Percentiles rank a stretch among this genome's conserved stretches.
phyloP scores from a whole-genome alignment of 345 rosid genomes.

The Hibiscus trionum region DNA sequence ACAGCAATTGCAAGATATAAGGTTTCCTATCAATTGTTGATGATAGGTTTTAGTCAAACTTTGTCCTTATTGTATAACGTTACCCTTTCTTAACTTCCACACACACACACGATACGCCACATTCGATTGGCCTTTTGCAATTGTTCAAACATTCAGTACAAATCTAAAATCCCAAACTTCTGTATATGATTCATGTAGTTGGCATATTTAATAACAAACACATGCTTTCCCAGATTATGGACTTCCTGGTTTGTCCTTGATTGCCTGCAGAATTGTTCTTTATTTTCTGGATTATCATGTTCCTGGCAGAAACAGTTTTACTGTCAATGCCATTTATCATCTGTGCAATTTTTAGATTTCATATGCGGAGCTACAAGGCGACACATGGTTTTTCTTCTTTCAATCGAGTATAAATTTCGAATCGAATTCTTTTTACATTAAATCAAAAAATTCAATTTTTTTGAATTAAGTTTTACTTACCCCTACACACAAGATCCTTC shows the following conservation, averaged over 20 bases:
- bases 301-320: background rate
- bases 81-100: background rate
- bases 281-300: background rate
- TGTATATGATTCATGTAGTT: background rate
- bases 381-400: too few species aligned
- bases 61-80: background rate
- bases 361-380: too few species aligned
- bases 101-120: background rate
- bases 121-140: background rate
- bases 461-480: too few species aligned
- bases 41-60: background rate
- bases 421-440: too few species aligned
- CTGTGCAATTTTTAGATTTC: too few species aligned
- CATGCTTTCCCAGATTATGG: background rate
- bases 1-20: slow-evolving; percentile 46
- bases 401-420: too few species aligned
- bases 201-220: background rate
- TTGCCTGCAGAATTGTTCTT: background rate
- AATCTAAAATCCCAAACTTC: background rate
- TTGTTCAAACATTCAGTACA: background rate
- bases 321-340: background rate
- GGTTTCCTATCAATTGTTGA: background rate
- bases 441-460: too few species aligned
- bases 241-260: background rate
- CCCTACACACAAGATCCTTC: too few species aligned